Percentiles rank a stretch among this genome's conserved stretches.
Evolutionary conservation across 441 rosid genomes (phyloP).

Genomic region (Gossypium davidsonii): DNA sequence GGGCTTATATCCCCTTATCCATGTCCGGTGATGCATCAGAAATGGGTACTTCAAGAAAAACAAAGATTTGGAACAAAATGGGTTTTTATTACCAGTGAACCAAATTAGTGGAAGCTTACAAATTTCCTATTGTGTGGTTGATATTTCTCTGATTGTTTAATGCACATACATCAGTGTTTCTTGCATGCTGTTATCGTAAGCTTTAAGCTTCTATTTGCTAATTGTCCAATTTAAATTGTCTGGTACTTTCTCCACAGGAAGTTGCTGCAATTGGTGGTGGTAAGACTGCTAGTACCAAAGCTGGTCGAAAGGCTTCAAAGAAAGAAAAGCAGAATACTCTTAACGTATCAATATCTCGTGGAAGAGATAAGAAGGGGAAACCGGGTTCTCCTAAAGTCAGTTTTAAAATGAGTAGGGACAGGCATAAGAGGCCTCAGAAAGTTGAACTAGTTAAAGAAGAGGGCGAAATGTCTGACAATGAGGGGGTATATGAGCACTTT

Average conservation of each 20-base stretch:
- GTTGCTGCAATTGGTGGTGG: constrained; percentile 77
- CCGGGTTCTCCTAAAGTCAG: constrained; percentile 37
- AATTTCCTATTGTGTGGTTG: neutral
- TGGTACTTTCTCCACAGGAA: constrained; percentile 44
- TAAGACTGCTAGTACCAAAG: constrained; percentile 53
- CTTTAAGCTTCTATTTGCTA: neutral
- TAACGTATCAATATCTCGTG: constrained; percentile 32
- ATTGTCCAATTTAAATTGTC: neutral
- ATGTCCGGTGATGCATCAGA: neutral
- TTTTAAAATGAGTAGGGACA: constrained; percentile 36
- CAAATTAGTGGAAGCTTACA: neutral
- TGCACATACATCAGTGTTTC: too few species aligned
- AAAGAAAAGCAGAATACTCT: constrained; percentile 50
- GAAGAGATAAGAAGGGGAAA: constrained; percentile 51
- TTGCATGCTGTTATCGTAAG: neutral
- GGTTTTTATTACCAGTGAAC: neutral
- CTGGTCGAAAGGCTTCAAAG: constrained; percentile 63
- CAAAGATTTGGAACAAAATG: neutral
- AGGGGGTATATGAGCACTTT: constrained; percentile 85
- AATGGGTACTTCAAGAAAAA: neutral
- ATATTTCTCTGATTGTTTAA: neutral
- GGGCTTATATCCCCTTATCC: neutral
- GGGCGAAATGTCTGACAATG: constrained; percentile 98
- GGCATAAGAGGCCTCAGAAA: constrained; percentile 51
- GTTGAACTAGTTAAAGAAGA: constrained; percentile 90